Base-by-base conservation (phyloP, 306 rosid genomes). In the Pyrus communis region DNA sequence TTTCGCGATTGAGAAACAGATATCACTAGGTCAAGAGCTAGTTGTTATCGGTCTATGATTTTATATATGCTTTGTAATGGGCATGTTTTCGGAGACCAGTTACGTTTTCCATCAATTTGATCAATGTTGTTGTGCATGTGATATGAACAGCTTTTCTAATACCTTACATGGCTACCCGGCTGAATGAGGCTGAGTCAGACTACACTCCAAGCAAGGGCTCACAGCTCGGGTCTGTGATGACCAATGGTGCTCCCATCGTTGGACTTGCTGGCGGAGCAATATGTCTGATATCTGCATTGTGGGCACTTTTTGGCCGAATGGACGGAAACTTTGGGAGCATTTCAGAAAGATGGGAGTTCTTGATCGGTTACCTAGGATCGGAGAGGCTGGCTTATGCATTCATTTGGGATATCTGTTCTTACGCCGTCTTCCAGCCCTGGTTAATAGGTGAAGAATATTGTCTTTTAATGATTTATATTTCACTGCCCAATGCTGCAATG, bases 161-260 rank as follows among this genome's bases (percentile, higher is more conserved):
- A 84, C 96, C 98, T 33, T 94, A 94, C 83, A 92, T 94, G 98
- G 97, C 98, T 76, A 90, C 92, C 81, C 93, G 98, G 69, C 76
- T 92, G 79, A 92, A 89, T 57, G 84, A 82, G 80, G 87, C 86
- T 25, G 88, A 79, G n/a, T 58, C 80, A 11, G 85, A 69, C 33
- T 27, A 43, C 33, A 65, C 77, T 70, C 90, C 79, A 23, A 86
- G 76, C 54, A 67, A 89, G 77, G 89, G 74, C 59, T 90, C 98
- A 3, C 80, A 80, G 67, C 82, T 94, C n/a, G 87, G 87, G 27
- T 76, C 87, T 70, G 77, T 87, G 81, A 89, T 92, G 97, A 88
- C 89, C 52, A 84, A 74, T 0, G 85, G 89, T 74, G 96, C 97
- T 30, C 51, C 88, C 3, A 5, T 89, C 8, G 93, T 94, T 38